Evolutionary conservation across 345 rosid genomes (phyloP).

Genomic region (Luvunga scandens): DNA sequence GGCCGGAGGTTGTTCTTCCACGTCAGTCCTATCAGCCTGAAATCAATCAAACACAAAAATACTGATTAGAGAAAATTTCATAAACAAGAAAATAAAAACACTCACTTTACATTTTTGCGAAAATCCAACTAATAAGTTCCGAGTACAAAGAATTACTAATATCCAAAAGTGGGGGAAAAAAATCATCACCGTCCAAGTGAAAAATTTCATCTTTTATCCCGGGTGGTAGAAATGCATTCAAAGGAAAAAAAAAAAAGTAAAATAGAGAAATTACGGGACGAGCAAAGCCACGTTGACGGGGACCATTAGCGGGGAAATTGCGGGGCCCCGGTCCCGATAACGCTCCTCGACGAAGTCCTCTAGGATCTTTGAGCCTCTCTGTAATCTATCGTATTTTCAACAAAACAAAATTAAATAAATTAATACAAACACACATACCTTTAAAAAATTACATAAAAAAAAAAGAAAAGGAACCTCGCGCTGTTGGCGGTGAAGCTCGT

Average conservation of each 20-base stretch:
- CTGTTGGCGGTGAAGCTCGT: conserved; percentile 89
- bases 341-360: conserved; percentile 90
- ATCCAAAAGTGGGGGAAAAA: not conserved
- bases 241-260: not conserved
- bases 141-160: not conserved
- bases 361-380: conserved; percentile 90
- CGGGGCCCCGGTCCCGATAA: conserved; percentile 52
- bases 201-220: not conserved
- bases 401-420: not conserved
- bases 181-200: too few species aligned
- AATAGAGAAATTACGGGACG: conserved; percentile 46
- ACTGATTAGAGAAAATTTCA: too few species aligned
- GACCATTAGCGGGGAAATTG: conserved; percentile 54
- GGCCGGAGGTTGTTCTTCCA: conserved; percentile 82
- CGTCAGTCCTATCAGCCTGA: conserved; percentile 71
- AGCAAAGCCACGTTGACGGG: conserved; percentile 56
- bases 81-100: not conserved
- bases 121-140: not conserved
- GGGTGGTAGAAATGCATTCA: too few species aligned
- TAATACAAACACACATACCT: not conserved
- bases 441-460: not conserved
- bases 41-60: not conserved
- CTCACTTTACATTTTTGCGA: not conserved
- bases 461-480: conserved; percentile 53
- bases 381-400: conserved; percentile 49